These are phyloP conservation scores for Gloeophyllum trabeum DNA, from an alignment of 768 basidiomycete genomes.

Conservation along the genomic window DNA sequence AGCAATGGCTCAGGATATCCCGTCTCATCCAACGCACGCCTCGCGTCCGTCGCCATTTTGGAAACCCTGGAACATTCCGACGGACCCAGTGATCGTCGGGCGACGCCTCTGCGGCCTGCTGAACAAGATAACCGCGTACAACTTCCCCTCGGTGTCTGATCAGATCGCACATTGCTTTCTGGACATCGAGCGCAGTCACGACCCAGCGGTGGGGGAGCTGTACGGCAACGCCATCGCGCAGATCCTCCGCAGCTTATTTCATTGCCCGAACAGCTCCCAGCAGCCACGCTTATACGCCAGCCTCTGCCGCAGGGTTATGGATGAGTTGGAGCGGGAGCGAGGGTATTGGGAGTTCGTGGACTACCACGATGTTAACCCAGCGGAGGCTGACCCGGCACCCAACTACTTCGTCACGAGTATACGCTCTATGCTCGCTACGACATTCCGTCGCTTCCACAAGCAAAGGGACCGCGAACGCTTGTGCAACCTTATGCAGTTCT, in stretches of 20 bases:
- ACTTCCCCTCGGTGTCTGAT: constrained; percentile 36
- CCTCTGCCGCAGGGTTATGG: constrained; percentile 36
- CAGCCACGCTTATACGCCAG: constrained; percentile 42
- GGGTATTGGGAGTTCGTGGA: constrained; percentile 14
- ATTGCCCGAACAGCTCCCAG: no score
- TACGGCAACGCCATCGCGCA: constrained; percentile 38
- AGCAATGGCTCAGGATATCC: no score
- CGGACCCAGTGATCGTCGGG: constrained; percentile 28
- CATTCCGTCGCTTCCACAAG: no score
- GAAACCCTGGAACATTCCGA: constrained; percentile 13
- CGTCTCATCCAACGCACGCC: no score
- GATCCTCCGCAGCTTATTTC: constrained; percentile 38
- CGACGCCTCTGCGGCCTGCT: constrained; percentile 43
- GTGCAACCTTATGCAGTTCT: constrained; percentile 7
- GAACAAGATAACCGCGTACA: constrained; percentile 45
- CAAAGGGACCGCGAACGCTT: constrained; percentile 7
- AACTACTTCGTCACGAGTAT: constrained; percentile 8
- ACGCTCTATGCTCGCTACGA: constrained; percentile 5
- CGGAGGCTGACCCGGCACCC: constrained; percentile 8
- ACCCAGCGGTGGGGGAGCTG: constrained; percentile 33
- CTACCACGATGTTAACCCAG: constrained; percentile 7
- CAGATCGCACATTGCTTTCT: constrained; percentile 40
- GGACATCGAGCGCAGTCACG: constrained; percentile 31
- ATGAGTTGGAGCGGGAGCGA: constrained; percentile 23
- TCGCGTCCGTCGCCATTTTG: constrained; percentile 5